These are phyloP conservation scores for Myxozyma monticola DNA, from an alignment of 805 yeast genomes.

Conservation along the genomic window DNA sequence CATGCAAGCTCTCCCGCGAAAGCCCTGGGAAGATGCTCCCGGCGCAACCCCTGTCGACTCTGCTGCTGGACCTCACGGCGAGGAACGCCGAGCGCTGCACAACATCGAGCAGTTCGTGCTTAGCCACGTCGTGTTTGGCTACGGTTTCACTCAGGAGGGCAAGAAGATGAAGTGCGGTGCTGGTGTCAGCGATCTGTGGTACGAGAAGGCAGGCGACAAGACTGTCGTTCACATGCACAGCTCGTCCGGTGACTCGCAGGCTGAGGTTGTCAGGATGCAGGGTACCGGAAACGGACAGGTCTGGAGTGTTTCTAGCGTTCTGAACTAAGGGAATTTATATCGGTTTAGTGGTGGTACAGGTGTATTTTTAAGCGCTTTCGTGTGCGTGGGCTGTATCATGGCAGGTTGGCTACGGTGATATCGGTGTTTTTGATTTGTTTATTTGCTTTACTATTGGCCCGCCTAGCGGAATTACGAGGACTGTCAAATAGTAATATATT, in stretches of 20 bases:
- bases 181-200: conserved; percentile 25
- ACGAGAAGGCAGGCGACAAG: conserved; percentile 16
- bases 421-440: no score
- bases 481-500: no score
- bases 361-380: no score
- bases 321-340: conserved; percentile 3
- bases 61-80: conserved; percentile 33
- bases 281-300: conserved; percentile 37
- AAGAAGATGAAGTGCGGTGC: conserved; percentile 16
- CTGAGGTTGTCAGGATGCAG: conserved; percentile 30
- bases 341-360: not conserved
- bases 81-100: conserved; percentile 50
- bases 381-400: no score
- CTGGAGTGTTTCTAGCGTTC: conserved; percentile 32
- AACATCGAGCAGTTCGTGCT: conserved; percentile 62
- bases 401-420: no score
- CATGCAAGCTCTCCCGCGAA: conserved; percentile 48
- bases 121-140: conserved; percentile 55
- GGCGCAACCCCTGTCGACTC: conserved; percentile 43
- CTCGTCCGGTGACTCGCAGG: conserved; percentile 9
- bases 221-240: conserved; percentile 18
- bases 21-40: conserved; percentile 84
- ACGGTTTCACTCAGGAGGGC: conserved; percentile 19
- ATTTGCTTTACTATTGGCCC: no score
- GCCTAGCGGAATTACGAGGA: no score